These are phyloP conservation scores for Forsythia viridissima DNA, from an alignment of 257 asterid species.

Conservation along the genomic window DNA sequence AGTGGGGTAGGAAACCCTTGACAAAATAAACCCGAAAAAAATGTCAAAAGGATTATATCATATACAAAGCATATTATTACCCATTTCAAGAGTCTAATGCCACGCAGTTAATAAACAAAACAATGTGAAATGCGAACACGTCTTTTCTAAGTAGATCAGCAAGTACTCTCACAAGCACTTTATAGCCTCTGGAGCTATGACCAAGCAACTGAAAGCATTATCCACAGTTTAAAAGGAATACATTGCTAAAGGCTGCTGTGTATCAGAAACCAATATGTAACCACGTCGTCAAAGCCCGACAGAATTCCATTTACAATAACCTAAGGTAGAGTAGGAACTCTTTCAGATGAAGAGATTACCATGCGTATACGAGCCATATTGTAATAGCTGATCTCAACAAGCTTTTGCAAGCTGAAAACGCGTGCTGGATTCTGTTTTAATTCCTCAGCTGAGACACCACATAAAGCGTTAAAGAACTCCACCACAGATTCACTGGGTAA, in stretches of 20 bases:
- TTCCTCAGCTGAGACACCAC: slow-evolving; percentile 98
- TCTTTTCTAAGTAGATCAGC: background rate
- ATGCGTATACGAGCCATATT: slow-evolving; percentile 97
- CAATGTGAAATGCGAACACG: background rate
- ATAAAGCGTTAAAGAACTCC: slow-evolving; percentile 91
- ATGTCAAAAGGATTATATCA: background rate
- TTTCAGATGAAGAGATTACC: slow-evolving; percentile 61
- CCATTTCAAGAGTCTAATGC: background rate
- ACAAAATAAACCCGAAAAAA: background rate
- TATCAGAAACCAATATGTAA: background rate
- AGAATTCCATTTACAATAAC: slow-evolving; percentile 7
- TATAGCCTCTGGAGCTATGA: slow-evolving; percentile 13
- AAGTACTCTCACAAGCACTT: background rate
- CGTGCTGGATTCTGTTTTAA: slow-evolving; percentile 93
- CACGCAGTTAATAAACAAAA: background rate
- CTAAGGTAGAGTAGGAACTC: slow-evolving; percentile 6
- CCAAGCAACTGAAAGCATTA: slow-evolving; percentile 24
- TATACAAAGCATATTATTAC: background rate
- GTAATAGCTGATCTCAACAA: slow-evolving; percentile 98
- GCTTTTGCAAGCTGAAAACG: slow-evolving; percentile 96
- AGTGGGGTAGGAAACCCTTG: background rate
- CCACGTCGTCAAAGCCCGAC: slow-evolving; percentile 15
- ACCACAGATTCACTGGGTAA: slow-evolving; percentile 97
- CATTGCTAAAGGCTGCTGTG: background rate
- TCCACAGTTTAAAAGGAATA: background rate